Conservation (phyloP, 2,329 filamentous ascomycete genomes). For the Colletotrichum sidae region DNA sequence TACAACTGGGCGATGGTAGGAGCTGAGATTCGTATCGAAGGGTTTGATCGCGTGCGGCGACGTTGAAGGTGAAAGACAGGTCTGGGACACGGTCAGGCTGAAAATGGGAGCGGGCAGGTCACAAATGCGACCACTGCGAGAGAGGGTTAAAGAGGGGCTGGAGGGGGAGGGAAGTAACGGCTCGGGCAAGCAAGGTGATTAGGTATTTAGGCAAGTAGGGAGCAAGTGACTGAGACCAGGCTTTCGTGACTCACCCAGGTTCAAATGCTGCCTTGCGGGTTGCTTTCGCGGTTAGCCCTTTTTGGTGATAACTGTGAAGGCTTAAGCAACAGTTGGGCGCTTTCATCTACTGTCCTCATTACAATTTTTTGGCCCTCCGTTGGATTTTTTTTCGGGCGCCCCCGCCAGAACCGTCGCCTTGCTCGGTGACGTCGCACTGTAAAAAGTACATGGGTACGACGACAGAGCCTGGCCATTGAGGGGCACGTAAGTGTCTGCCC, state of each 20-base stretch:
- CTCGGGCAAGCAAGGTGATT: too few relatives aligned
- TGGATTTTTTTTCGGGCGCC: conserved; percentile 3
- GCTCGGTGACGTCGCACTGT: conserved; percentile 26
- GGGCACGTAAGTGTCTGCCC: conserved; percentile 22
- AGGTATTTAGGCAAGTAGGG: background rate
- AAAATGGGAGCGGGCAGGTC: conserved; percentile 33
- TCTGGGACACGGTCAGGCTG: conserved; percentile 33
- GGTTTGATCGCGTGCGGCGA: conserved; percentile 10
- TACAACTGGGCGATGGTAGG: conserved; percentile 18
- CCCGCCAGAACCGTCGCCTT: conserved; percentile 4
- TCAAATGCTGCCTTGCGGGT: too few relatives aligned
- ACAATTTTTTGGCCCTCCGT: background rate
- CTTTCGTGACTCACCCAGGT: too few relatives aligned
- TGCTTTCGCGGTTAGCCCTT: too few relatives aligned
- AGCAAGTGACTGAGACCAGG: conserved; percentile 27
- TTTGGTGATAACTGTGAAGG: too few relatives aligned
- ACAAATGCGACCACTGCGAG: conserved; percentile 27
- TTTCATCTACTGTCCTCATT: background rate
- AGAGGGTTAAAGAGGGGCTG: conserved; percentile 38
- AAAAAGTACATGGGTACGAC: background rate
- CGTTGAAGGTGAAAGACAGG: conserved; percentile 2
- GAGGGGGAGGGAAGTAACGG: conserved; percentile 1
- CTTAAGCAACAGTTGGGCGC: background rate
- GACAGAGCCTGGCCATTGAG: conserved; percentile 12
- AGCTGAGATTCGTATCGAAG: conserved; percentile 5